These are phyloP conservation scores for Phyllosticta capitalensis DNA, from an alignment of 2,329 filamentous ascomycete genomes.

Conservation along the genomic window DNA sequence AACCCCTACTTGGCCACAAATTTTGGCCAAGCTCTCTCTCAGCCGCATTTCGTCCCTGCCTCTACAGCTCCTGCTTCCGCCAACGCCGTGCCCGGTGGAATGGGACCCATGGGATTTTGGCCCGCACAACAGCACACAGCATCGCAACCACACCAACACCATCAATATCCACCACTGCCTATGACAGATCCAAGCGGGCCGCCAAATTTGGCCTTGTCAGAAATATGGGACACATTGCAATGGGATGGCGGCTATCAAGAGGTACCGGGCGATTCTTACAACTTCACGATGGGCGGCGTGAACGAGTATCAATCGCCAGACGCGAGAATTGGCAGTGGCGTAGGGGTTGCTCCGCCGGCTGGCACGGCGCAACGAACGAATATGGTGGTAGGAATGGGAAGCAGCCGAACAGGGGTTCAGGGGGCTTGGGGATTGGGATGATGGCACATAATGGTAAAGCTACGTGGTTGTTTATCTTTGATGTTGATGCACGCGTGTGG, in stretches of 20 bases:
- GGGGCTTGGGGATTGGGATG: background rate
- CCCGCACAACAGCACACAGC: constrained; percentile 1
- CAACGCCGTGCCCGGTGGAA: background rate
- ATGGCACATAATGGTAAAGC: background rate
- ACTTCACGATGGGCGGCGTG: constrained; percentile 18
- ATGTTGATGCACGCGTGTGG: background rate
- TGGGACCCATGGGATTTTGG: background rate
- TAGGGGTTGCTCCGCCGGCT: background rate
- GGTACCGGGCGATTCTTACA: constrained; percentile 27
- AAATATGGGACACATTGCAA: constrained; percentile 34
- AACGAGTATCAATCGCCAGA: constrained; percentile 22
- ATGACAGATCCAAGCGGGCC: constrained; percentile 1
- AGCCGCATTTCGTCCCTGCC: background rate
- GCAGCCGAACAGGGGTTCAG: background rate
- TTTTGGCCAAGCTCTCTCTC: background rate
- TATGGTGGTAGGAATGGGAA: background rate
- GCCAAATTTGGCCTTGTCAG: constrained; percentile 20
- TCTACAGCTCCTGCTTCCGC: background rate
- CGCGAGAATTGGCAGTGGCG: constrained; percentile 11
- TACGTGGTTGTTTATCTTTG: background rate
- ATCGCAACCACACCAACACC: background rate
- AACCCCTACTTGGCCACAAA: background rate
- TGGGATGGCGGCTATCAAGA: constrained; percentile 32
- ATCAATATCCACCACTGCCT: background rate
- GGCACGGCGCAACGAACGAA: background rate